A percentile compares a stretch with the other conserved stretches of the same genome.
phyloP scores from a whole-genome alignment of 306 rosid species.

The Vicia villosa region DNA sequence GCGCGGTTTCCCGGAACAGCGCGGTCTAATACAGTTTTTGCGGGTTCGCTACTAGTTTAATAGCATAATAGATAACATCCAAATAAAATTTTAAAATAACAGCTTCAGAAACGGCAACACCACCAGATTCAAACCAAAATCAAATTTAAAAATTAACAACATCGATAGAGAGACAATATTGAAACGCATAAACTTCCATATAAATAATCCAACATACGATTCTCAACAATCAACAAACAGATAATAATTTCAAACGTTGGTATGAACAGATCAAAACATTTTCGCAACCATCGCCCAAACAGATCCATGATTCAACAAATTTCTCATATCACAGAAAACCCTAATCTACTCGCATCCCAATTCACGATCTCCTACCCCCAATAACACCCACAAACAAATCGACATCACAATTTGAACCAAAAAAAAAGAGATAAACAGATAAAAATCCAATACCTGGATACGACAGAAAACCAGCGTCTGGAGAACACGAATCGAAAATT shows the following conservation, averaged over 20 bases:
- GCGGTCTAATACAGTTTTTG: too few relatives aligned
- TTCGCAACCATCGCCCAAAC: not conserved
- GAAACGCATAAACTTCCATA: not conserved
- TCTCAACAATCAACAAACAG: not conserved
- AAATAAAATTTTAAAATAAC: slow-evolving; percentile 13
- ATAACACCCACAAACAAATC: not conserved
- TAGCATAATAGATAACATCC: too few relatives aligned
- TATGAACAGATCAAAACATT: not conserved
- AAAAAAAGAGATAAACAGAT: not conserved
- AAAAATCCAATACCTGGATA: slow-evolving; percentile 34
- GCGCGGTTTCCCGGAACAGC: too few relatives aligned
- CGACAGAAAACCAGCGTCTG: not conserved
- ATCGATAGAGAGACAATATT: not conserved
- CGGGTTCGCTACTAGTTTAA: too few relatives aligned
- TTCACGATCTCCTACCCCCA: not conserved
- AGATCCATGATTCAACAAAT: not conserved
- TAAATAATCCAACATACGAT: not conserved
- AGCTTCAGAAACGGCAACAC: not conserved
- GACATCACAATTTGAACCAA: not conserved
- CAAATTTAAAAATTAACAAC: not conserved
- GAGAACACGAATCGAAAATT: not conserved
- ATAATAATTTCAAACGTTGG: not conserved
- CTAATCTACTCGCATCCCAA: not conserved
- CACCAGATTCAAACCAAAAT: not conserved
- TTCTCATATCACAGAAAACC: not conserved